These are phyloP conservation scores for Cystobasidium slooffiae DNA, from an alignment of 1,284 basidiomycete species.

Conservation along the genomic window DNA sequence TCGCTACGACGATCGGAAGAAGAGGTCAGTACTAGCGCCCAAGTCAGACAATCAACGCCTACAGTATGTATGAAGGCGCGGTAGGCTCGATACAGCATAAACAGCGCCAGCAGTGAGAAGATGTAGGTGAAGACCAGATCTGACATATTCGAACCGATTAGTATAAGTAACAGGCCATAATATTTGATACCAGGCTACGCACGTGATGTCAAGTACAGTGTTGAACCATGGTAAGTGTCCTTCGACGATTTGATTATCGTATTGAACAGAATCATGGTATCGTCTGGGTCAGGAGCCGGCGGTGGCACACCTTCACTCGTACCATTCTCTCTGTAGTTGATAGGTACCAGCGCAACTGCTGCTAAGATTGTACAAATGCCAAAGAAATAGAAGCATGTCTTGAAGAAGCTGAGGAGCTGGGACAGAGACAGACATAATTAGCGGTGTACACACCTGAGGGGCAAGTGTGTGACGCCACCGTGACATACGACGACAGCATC, in stretches of 20 bases:
- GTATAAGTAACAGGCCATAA: neutral
- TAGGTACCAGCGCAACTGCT: constrained; percentile 78
- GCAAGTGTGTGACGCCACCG: neutral
- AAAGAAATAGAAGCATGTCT: constrained; percentile 91
- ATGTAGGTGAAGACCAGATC: constrained; percentile 92
- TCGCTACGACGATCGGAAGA: constrained; percentile 57
- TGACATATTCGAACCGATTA: constrained; percentile 55
- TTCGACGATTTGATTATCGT: constrained; percentile 42
- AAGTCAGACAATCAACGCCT: neutral
- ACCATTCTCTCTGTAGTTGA: constrained; percentile 76
- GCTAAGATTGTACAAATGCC: constrained; percentile 77
- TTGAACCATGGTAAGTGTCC: constrained; percentile 52
- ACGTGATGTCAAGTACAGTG: constrained; percentile 54
- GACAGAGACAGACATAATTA: neutral
- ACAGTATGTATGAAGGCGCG: constrained; percentile 79
- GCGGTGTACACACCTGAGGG: neutral
- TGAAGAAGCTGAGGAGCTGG: constrained; percentile 90
- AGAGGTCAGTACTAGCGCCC: neutral
- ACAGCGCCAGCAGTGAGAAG: constrained; percentile 83
- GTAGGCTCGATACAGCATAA: constrained; percentile 86
- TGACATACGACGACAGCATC: constrained; percentile 84
- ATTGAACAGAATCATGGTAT: constrained; percentile 37
- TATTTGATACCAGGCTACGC: neutral
- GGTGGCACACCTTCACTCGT: constrained; percentile 63
- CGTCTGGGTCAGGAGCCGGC: constrained; percentile 63